Evolutionary conservation across 192 early-diverging fungal species (phyloP), one percentile per base, ranked within the genome.

Genomic region (Coemansia sp.): DNA sequence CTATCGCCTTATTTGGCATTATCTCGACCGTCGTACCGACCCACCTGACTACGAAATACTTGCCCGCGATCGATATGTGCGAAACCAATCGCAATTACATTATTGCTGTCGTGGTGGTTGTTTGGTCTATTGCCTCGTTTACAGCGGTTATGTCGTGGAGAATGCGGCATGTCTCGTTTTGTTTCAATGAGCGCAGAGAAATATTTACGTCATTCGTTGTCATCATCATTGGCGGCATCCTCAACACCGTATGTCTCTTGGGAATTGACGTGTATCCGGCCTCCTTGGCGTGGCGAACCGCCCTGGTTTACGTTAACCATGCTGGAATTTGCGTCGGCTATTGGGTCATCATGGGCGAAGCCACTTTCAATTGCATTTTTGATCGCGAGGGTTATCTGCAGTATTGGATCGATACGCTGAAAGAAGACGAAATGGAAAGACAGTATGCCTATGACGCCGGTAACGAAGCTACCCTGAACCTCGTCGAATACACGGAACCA

Each of bases 281-380:
- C 28, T 47, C 36, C 1, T 23, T 60, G 23, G 50, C 20, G 10
- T 69, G 67, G 67, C 60, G 67, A 3, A 69, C 18, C 38, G 25
- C 23, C 1, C 67, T 62, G 37, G 25, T 69, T 7, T 69, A 62
- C n/a, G 36, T 55, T n/a, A 62, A 62, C 48, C 67, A 69, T 18
- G 21, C 53, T 0, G 33, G 67, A 14, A 60, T 60, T 16, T 62
- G 38, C 0, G 34, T 58, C 7, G 60, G 42, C 1, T 62, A 57
- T 35, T 69, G 67, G 67, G 50, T 60, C 18, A 43, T 68, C 23
- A 68, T 68, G 66, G 59, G 66, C 47, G 53, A 69, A 35, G 60
- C 61, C 0, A 62, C 52, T 0, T 69, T 35, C 20, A 59, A 69
- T 16, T 62, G 61, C 18, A 43, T 62, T 3, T 55, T 61, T 28